Evolutionary conservation across 768 basidiomycete genomes (phyloP).

Genomic region (Rhodosporidiobolus odoratus): DNA sequence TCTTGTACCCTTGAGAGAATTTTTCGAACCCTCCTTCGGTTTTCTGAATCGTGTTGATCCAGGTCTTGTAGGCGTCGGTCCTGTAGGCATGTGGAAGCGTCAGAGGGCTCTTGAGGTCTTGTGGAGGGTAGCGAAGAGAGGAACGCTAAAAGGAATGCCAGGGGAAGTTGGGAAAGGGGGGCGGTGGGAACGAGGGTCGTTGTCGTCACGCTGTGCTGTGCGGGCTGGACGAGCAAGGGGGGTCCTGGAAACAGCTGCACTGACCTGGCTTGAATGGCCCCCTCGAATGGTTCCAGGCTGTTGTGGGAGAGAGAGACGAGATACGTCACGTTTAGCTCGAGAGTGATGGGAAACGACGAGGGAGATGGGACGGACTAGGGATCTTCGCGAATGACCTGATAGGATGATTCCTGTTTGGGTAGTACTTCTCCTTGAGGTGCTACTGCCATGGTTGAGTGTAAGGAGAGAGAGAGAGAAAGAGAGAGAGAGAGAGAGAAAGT

Average conservation of each 20-base stretch:
- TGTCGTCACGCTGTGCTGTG: not conserved
- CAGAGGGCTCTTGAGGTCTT: not conserved
- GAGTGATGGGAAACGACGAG: not conserved
- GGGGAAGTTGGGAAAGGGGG: not conserved
- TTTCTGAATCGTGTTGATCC: constrained; percentile 38
- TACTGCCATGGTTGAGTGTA: not conserved
- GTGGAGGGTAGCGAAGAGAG: not conserved
- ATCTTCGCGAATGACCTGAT: constrained; percentile 44
- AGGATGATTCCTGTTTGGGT: not conserved
- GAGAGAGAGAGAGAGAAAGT: not conserved
- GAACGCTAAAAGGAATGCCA: not conserved
- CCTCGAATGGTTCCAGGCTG: constrained; percentile 48
- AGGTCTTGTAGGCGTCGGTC: constrained; percentile 44
- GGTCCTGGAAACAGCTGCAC: too few relatives aligned
- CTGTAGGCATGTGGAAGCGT: constrained; percentile 30
- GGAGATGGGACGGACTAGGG: constrained; percentile 43
- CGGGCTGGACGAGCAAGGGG: not conserved
- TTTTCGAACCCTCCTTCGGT: constrained; percentile 77
- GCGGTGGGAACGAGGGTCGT: not conserved
- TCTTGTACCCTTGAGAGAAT: constrained; percentile 74
- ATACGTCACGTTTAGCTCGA: not conserved
- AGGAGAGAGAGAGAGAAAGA: not conserved
- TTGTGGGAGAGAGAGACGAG: not conserved
- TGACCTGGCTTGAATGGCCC: constrained; percentile 42
- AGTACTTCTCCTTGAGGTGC: not conserved